Base-by-base conservation (phyloP, 306 rosid genomes). In the Albizia julibrissin region DNA sequence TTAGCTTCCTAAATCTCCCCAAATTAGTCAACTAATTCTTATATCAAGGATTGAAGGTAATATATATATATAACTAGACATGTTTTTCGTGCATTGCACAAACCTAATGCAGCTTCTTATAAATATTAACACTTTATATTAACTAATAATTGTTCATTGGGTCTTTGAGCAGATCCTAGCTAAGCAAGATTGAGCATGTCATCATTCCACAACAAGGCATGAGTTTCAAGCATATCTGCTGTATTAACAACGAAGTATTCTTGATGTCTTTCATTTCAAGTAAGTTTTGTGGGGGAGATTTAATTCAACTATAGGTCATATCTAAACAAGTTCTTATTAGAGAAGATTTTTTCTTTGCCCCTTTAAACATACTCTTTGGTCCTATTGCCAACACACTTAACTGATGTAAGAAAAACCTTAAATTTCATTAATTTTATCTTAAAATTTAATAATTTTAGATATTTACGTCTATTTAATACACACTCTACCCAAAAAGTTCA, bases 281-380 rank as follows among this genome's bases (percentile, higher is more conserved):
- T 21, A 75, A 65, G 37, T 76, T 72, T 67, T 62, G 42, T 24
- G 52, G 15, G 75, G 43, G 58, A 40, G 18, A 42, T 66, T 71
- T 3, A n/a, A 42, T 80, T 80, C 47, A 76, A 16, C 59, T n/a
- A 29, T 69, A 6, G 46, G 46, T 42, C 50, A 77, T 10, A 4
- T 24, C 12, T 39, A 84, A 83, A 78, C 3, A 29, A 80, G 26
- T 10, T 72, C 18, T n/a, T 74, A 47, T 56, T 68, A 31, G n/a
- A 68, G 50, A 50, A 34, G 73, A 61, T 7, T 77, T 61, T 50
- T 15, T 1, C 13, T 12, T 46, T 13, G 3, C 16, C 49, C 16
- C 50, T 61, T 50, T 56, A 74, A 62, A n/a, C 40, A 40, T 69
- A n/a, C n/a, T n/a, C n/a, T n/a, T n/a, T n/a, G n/a, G n/a, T n/a